Conservation (phyloP, 345 rosid species). For the Brassica incana region DNA sequence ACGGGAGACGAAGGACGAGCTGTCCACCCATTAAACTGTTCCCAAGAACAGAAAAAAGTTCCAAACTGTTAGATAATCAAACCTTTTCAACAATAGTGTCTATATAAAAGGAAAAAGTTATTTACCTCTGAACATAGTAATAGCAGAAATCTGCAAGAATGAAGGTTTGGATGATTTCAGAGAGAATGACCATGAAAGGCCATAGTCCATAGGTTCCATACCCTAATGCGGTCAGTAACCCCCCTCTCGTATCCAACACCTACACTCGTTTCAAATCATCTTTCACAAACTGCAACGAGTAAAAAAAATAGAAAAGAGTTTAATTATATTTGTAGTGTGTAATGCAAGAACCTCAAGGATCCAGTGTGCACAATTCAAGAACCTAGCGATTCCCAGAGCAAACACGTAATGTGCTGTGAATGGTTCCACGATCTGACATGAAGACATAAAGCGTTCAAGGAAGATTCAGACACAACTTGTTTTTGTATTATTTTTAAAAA, state of each 20-base stretch:
- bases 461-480: slow-evolving; percentile 16
- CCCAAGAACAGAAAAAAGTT: not conserved
- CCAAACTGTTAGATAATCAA: not conserved
- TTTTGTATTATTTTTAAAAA: not conserved
- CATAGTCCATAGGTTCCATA: slow-evolving; percentile 54
- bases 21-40: slow-evolving; percentile 83
- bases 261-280: slow-evolving; percentile 10
- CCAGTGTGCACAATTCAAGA: slow-evolving; percentile 96
- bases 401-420: slow-evolving; percentile 93
- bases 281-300: not conserved
- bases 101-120: not conserved
- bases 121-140: slow-evolving; percentile 74
- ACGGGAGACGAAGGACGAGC: slow-evolving; percentile 85
- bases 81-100: not conserved
- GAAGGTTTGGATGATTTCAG: slow-evolving; percentile 90
- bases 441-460: not conserved
- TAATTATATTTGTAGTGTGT: not conserved
- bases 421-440: slow-evolving; percentile 75
- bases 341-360: slow-evolving; percentile 67
- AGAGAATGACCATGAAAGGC: slow-evolving; percentile 81
- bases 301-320: not conserved
- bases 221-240: slow-evolving; percentile 72
- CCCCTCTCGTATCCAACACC: slow-evolving; percentile 76
- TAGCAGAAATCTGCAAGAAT: slow-evolving; percentile 90
- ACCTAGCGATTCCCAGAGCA: slow-evolving; percentile 89